Evolutionary conservation across 2,329 filamentous ascomycete species (phyloP), one percentile per base, ranked within the genome.

Genomic region (Pestalotiopsis sp.): DNA sequence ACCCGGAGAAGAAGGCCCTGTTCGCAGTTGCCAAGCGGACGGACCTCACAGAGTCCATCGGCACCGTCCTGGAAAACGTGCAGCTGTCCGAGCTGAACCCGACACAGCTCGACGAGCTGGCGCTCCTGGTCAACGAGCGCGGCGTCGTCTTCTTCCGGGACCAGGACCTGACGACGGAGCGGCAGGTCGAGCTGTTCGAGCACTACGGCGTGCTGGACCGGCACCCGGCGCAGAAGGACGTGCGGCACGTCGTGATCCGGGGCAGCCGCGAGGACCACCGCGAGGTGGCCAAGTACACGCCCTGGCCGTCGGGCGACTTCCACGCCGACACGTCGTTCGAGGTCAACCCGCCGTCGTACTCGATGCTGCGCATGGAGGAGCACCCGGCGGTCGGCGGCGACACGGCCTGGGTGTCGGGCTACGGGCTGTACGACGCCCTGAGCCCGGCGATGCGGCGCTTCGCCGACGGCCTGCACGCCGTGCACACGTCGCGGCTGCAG

Each of bases 321-420:
- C 84, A 86, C 68, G 82, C 84, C 36, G 84, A 87, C 72, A 85
- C 83, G 1, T 84, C 81, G 0, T 86, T 85, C 70, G 84, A 86
- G 73, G 79, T 85, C 69, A 86, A 86, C 69, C 84, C 84, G 2
- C 84, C 84, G 0, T 83, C 80, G 1, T 86, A 86, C 70, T 85
- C 84, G 1, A 71, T 86, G n/a, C 76, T 87, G 12, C 78, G 84
- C 20, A 86, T 86, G 82, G 82, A 86, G 71, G 82, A 85, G 66
- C 82, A 84, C 68, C 84, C 85, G 0, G 76, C 76, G 7, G 80
- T 83, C 5, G 83, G 83, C 2, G 83, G 83, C 0, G 83, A 85
- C 68, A 86, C 83, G 1, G 81, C 82, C 1, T 84, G 83, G 83
- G 79, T 84, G 20, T 86, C 83, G 0, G 77, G 79, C 25, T 84